Percentiles rank a stretch among this genome's conserved stretches.
These are phyloP conservation scores for Alternaria hordeiaustralica DNA, from an alignment of 2,329 filamentous ascomycete genomes.

Conservation along the genomic window DNA sequence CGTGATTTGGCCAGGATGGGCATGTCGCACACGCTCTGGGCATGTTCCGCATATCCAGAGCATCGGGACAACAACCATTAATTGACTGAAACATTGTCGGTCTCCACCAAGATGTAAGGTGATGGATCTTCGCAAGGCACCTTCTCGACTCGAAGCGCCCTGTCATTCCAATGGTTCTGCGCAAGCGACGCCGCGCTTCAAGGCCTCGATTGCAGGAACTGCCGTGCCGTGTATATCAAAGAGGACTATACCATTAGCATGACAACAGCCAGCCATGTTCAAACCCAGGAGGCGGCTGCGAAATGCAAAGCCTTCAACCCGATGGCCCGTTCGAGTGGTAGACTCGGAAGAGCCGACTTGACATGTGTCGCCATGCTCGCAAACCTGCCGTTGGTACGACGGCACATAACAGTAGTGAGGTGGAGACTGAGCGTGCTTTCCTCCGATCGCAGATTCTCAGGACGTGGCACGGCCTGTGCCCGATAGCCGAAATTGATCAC, in stretches of 20 bases:
- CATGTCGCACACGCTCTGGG: neutral
- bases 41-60: neutral
- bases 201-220: neutral
- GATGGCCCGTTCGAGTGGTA: neutral
- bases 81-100: neutral
- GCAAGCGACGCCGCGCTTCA: neutral
- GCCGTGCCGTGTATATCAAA: neutral
- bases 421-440: neutral
- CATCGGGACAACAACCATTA: neutral
- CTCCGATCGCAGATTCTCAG: neutral
- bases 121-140: neutral
- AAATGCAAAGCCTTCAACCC: neutral
- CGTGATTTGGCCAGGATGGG: neutral
- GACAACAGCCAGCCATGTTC: neutral
- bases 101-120: constrained; percentile 2
- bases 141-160: neutral
- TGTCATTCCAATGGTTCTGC: neutral
- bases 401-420: neutral
- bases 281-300: neutral
- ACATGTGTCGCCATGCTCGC: neutral
- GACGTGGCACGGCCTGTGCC: neutral
- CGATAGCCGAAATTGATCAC: constrained; percentile 1
- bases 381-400: neutral
- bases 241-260: neutral
- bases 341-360: neutral